Evolutionary conservation across 768 basidiomycete species (phyloP).

Genomic region (Kwoniella sp.): DNA sequence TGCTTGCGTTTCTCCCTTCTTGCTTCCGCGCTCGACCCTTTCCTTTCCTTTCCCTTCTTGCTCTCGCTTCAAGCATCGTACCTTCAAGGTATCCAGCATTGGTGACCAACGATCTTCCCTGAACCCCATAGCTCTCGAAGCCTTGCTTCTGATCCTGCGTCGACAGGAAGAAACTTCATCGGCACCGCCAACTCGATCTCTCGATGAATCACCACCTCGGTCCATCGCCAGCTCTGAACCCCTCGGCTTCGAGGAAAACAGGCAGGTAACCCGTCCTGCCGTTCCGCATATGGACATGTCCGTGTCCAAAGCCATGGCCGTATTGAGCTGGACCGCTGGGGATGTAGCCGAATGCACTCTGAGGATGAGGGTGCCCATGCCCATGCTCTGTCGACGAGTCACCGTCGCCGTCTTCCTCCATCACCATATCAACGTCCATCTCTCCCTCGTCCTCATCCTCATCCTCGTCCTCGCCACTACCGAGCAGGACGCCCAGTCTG

Average conservation of each 20-base stretch:
- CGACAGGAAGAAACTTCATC: no score
- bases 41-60: no score
- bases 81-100: no score
- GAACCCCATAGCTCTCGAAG: no score
- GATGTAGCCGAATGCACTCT: no score
- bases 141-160: no score
- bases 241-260: slow-evolving; percentile 25
- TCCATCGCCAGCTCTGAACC: slow-evolving; percentile 20
- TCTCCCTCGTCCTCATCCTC: slow-evolving; percentile 14
- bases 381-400: slow-evolving; percentile 31
- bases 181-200: background rate
- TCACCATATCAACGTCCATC: slow-evolving; percentile 30
- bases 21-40: no score
- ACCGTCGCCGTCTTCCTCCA: slow-evolving; percentile 30
- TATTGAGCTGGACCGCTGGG: no score
- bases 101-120: no score
- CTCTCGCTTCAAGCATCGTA: no score
- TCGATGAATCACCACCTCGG: background rate
- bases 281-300: background rate
- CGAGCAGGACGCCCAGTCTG: slow-evolving; percentile 38
- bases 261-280: slow-evolving; percentile 21
- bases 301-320: slow-evolving; percentile 13
- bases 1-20: no score
- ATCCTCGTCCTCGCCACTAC: slow-evolving; percentile 19
- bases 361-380: background rate